A percentile compares a stretch with the other conserved stretches of the same genome.
Evolutionary conservation across 2,329 filamentous ascomycete genomes (phyloP).

Genomic region (Albifimbria verrucaria): DNA sequence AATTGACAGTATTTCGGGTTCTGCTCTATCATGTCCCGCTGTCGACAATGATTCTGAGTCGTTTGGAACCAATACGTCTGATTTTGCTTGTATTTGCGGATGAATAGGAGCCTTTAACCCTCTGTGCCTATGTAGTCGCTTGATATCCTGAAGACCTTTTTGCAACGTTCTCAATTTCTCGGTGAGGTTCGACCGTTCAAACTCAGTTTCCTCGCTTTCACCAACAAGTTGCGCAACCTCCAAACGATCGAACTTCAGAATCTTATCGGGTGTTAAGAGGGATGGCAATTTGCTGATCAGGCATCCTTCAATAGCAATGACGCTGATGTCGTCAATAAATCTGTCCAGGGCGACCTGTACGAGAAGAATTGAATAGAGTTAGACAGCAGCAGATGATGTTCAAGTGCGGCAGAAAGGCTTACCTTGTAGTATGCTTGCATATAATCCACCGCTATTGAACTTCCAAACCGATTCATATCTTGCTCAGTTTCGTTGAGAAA

Average conservation of each 20-base stretch:
- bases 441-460: conserved; percentile 26
- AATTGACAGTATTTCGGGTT: too few species aligned
- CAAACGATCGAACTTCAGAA: not conserved
- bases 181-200: not conserved
- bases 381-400: not conserved
- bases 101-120: too few species aligned
- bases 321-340: conserved; percentile 29
- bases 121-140: not conserved
- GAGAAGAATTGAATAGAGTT: not conserved
- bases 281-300: conserved; percentile 23
- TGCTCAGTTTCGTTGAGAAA: conserved; percentile 17
- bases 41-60: too few species aligned
- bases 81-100: too few species aligned
- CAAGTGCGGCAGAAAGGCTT: conserved; percentile 3
- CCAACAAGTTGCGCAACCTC: not conserved
- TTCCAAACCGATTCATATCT: conserved; percentile 28
- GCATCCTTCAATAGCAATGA: conserved; percentile 25
- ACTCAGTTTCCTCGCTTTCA: not conserved
- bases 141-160: not conserved
- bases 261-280: conserved; percentile 11
- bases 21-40: too few species aligned
- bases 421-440: conserved; percentile 38
- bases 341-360: conserved; percentile 26
- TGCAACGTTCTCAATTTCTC: not conserved
- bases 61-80: too few species aligned